A percentile compares a stretch with the other conserved stretches of the same genome.
These are phyloP conservation scores for Pythium aphanidermatum DNA, from an alignment of 352 stramenopile species.

Conservation along the genomic window DNA sequence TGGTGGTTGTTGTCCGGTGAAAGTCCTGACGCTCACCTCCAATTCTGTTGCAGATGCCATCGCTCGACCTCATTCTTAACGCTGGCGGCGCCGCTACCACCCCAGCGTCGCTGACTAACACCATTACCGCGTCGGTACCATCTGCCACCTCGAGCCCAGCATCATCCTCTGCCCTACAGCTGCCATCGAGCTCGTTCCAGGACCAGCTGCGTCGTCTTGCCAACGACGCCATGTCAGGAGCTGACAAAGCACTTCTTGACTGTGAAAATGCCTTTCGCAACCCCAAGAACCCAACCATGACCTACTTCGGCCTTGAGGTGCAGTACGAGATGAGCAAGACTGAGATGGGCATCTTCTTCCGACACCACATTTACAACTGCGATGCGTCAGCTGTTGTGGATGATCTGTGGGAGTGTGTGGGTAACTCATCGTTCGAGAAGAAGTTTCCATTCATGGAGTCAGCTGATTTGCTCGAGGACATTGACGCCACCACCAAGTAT, in stretches of 20 bases:
- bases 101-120: constrained; percentile 48
- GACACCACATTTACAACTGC: constrained; percentile 78
- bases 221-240: constrained; percentile 45
- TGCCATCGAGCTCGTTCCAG: constrained; percentile 75
- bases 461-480: constrained; percentile 62
- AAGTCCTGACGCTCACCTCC: not conserved
- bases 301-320: constrained; percentile 83
- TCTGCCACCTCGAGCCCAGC: constrained; percentile 47
- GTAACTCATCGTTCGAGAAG: constrained; percentile 71
- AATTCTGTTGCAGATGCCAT: constrained; percentile 55
- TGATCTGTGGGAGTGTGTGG: constrained; percentile 73
- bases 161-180: constrained; percentile 56
- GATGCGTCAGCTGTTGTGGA: constrained; percentile 61
- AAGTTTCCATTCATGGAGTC: constrained; percentile 80
- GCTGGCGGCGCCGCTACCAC: constrained; percentile 56
- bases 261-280: constrained; percentile 74
- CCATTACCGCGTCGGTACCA: constrained; percentile 47
- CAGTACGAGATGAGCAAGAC: constrained; percentile 87
- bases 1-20: not conserved
- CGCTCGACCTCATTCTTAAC: constrained; percentile 81
- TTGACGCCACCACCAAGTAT: constrained; percentile 78
- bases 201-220: constrained; percentile 66
- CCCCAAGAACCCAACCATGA: constrained; percentile 85
- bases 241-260: constrained; percentile 61
- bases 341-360: constrained; percentile 85